Evolutionary conservation across 768 basidiomycete genomes (phyloP), one percentile per base, ranked within the genome.

Genomic region (Serendipita indica): DNA sequence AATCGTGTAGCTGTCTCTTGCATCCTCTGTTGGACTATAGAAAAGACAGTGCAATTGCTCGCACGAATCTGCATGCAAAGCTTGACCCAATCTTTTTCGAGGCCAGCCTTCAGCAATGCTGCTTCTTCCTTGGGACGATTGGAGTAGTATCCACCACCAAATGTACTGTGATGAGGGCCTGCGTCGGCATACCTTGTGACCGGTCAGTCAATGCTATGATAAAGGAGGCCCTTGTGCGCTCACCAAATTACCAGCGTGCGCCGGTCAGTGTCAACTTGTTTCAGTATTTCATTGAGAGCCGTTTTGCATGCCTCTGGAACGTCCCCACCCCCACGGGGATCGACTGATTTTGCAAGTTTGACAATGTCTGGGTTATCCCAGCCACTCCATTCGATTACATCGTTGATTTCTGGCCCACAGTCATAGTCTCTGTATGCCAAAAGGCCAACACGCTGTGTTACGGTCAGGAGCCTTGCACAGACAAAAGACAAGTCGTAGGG

Each of bases 141-240:
- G 13, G 49, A 54, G 49, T 32, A 32, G 30, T 59, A 39, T 22
- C 25, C 54, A 60, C 62, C 37, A 52, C 43, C 57, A 60, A 33
- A 13, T 57, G 62, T 22, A 16, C 20, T 22, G 60, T 67, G 66
- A 43, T 68, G 67, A 3, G 67, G 67, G 4, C 67, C 64, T 14
- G 67, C 67, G 46, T 68, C 66, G n/a, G 67, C 62, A 57, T 65
- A 67, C n/a, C n/a, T n/a, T n/a, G n/a, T n/a, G n/a, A n/a, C n/a
- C n/a, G n/a, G n/a, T n/a, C n/a, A n/a, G n/a, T n/a, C n/a, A n/a
- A n/a, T n/a, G n/a, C n/a, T n/a, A n/a, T n/a, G n/a, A n/a, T n/a
- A n/a, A n/a, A n/a, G n/a, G n/a, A n/a, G n/a, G n/a, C n/a, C n/a
- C n/a, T n/a, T n/a, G n/a, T n/a, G n/a, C n/a, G n/a, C n/a, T n/a